Base-by-base conservation (phyloP, 2,329 filamentous ascomycete genomes). In the Fusarium circinatum region DNA sequence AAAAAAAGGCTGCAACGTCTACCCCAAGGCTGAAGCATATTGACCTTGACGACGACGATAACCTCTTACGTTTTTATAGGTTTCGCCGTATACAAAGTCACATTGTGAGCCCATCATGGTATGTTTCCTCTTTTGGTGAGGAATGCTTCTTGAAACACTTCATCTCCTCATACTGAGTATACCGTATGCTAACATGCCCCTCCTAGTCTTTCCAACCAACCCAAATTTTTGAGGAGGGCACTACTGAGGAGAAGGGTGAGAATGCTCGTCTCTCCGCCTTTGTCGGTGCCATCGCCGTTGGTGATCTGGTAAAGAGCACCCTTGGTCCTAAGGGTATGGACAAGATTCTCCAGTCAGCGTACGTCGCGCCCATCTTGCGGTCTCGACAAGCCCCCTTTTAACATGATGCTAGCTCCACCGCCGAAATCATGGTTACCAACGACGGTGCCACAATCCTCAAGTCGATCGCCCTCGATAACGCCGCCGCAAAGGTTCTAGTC, bases 261-360 rank as follows among this genome's bases (percentile, higher is more conserved):
- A 98, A 98, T 93, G 96, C 96, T 80, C 94, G 96, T 89, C 92
- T 98, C 78, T 93, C 94, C n/a, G 96, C 96, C 75, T 99, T 99
- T 80, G 96, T 99, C 63, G 96, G 96, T 79, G 96, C 96, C 82
- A 99, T 99, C 81, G 96, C 96, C 63, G 96, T 99, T 52, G 96
- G 96, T 61, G 96, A 99, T 80, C 85, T 99, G 76, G 96, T 99
- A 61, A 99, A 99, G 89, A 97, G 94, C 83, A 98, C 96, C 17
- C 86, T 99, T 39, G 96, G 96, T 12, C 96, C 96, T 42, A 98
- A 98, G 87, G 96, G 96, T 78, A 98, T 98, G 95, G 96, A 98
- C 88, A 98, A 98, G 88, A 98, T 98, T 83, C 87, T 97, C 81
- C 95, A 97, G 84, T 98, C 95, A 83, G 95, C 94, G 93, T 96